Conservation (phyloP, 306 rosid species). For the Astragalus membranaceus region DNA sequence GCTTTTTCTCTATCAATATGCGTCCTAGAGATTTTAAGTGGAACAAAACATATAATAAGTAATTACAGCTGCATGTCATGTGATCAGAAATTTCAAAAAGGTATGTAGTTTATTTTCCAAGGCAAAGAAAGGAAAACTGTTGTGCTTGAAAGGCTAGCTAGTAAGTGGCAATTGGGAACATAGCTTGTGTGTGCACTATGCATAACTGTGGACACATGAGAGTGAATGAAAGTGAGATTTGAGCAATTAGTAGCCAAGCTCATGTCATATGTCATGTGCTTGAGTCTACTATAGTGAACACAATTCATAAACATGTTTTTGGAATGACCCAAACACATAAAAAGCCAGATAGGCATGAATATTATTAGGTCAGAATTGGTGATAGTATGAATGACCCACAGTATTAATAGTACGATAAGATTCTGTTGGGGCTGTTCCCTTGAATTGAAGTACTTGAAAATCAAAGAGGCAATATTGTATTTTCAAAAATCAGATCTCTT, state of each 20-base stretch:
- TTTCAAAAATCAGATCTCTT: background rate
- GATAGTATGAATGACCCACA: conserved; percentile 40
- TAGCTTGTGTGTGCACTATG: too few relatives aligned
- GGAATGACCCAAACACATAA: conserved; percentile 35
- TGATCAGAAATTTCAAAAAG: conserved; percentile 9
- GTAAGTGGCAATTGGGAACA: conserved; percentile 26
- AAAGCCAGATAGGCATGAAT: conserved; percentile 30
- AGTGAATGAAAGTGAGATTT: conserved; percentile 23
- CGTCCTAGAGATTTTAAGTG: too few relatives aligned
- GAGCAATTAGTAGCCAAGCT: background rate
- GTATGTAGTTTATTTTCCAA: conserved; percentile 27
- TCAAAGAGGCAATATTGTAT: conserved; percentile 21
- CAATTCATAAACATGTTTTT: conserved; percentile 40
- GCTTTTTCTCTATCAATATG: too few relatives aligned
- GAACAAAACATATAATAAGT: background rate
- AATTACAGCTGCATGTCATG: conserved; percentile 19
- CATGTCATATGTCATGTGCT: too few relatives aligned
- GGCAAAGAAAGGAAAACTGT: conserved; percentile 30
- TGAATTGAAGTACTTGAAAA: conserved; percentile 28
- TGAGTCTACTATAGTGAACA: conserved; percentile 35
- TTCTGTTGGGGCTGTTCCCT: conserved; percentile 78
- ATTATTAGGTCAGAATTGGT: conserved; percentile 8
- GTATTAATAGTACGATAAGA: conserved; percentile 42
- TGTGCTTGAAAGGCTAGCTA: conserved; percentile 12
- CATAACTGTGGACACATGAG: conserved; percentile 12